Conservation (phyloP, 805 yeast genomes). For the Sugiyamaella valdiviana region DNA sequence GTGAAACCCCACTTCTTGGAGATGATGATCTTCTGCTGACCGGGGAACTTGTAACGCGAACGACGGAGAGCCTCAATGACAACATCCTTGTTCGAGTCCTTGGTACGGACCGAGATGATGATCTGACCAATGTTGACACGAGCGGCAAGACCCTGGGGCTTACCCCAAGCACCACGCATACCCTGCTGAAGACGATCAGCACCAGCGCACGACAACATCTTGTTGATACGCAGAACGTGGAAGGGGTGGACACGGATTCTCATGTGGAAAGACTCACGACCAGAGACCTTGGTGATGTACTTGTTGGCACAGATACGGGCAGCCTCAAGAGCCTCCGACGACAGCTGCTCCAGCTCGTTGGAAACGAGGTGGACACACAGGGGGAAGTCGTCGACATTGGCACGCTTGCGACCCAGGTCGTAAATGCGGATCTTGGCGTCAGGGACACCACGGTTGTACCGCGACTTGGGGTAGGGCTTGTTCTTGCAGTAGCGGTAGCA, state of each 20-base stretch:
- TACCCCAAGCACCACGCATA: constrained; percentile 99
- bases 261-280: constrained; percentile 99
- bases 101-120: constrained; percentile 96
- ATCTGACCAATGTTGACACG: constrained; percentile 98
- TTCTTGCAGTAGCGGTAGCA: constrained; percentile 99
- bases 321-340: constrained; percentile 99
- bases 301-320: constrained; percentile 99
- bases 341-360: constrained; percentile 98
- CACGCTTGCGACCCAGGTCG: constrained; percentile 99
- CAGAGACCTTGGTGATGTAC: constrained; percentile 95
- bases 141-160: constrained; percentile 99
- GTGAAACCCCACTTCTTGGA: constrained; percentile 99
- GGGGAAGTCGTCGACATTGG: constrained; percentile 98
- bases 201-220: constrained; percentile 99
- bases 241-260: constrained; percentile 99
- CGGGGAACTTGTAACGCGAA: constrained; percentile 99
- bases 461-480: constrained; percentile 99
- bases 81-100: constrained; percentile 95
- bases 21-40: constrained; percentile 98
- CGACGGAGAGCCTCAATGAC: constrained; percentile 99
- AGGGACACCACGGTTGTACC: constrained; percentile 99
- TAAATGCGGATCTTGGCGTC: constrained; percentile 98
- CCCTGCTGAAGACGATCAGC: constrained; percentile 99
- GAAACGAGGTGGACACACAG: constrained; percentile 98
- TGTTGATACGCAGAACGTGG: constrained; percentile 99